Evolutionary conservation across 768 basidiomycete species (phyloP).

Genomic region (Lentinula boryana): DNA sequence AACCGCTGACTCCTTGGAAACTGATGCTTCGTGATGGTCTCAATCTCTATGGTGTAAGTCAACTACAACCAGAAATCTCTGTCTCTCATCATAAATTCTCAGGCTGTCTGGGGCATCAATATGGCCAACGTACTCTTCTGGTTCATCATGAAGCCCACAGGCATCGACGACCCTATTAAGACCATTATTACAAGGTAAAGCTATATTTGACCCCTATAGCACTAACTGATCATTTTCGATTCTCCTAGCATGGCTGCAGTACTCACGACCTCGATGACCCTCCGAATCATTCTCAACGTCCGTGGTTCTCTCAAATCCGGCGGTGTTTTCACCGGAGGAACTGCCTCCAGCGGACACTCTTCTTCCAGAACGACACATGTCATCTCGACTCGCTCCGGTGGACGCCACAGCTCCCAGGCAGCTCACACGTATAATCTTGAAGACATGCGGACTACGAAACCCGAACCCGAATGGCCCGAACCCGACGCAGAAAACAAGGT

Average conservation of each 20-base stretch:
- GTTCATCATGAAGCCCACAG: slow-evolving; percentile 74
- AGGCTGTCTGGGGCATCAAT: slow-evolving; percentile 76
- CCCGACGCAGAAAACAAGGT: slow-evolving; percentile 33
- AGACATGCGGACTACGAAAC: slow-evolving; percentile 38
- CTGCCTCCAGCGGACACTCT: slow-evolving; percentile 20
- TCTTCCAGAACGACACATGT: slow-evolving; percentile 52
- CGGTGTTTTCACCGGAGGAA: slow-evolving; percentile 55
- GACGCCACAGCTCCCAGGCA: slow-evolving; percentile 26
- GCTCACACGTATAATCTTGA: slow-evolving; percentile 49
- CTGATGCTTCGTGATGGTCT: slow-evolving; percentile 87
- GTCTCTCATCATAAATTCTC: slow-evolving; percentile 3
- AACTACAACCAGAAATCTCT: background rate
- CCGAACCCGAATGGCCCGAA: slow-evolving; percentile 39
- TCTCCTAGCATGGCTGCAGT: slow-evolving; percentile 69
- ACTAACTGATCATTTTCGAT: background rate
- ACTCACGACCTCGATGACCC: slow-evolving; percentile 81
- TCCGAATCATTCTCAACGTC: slow-evolving; percentile 80
- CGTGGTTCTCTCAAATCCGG: slow-evolving; percentile 70
- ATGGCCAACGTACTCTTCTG: slow-evolving; percentile 82
- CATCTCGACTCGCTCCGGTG: slow-evolving; percentile 39
- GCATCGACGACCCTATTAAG: slow-evolving; percentile 57
- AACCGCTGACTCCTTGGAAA: slow-evolving; percentile 67
- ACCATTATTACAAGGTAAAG: slow-evolving; percentile 68
- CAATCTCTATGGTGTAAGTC: slow-evolving; percentile 71
- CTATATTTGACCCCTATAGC: background rate